These are phyloP conservation scores for Erodium moschatum DNA, from an alignment of 441 rosid species.

Conservation along the genomic window DNA sequence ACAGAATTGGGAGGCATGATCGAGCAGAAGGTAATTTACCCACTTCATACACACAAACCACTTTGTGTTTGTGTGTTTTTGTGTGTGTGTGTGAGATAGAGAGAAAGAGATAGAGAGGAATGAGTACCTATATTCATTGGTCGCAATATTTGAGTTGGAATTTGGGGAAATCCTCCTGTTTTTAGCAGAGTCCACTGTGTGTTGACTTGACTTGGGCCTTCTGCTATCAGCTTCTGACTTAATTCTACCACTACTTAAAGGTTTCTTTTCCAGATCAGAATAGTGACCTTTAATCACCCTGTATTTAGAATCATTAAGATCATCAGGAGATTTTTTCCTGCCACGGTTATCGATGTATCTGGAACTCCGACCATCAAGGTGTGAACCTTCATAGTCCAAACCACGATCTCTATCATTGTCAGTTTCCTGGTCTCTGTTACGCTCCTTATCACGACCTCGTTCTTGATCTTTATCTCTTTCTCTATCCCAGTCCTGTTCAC, in stretches of 20 bases:
- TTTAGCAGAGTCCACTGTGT: conserved; percentile 32
- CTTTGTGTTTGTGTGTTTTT: too few relatives aligned
- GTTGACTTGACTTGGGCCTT: conserved; percentile 50
- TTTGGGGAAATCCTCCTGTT: conserved; percentile 47
- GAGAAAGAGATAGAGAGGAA: neutral
- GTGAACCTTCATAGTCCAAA: conserved; percentile 33
- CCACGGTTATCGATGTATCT: conserved; percentile 59
- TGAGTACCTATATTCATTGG: conserved; percentile 63
- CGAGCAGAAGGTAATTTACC: too few relatives aligned
- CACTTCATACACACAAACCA: too few relatives aligned
- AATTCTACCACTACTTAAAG: conserved; percentile 37
- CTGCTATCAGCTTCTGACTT: conserved; percentile 57
- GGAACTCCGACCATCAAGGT: conserved; percentile 46
- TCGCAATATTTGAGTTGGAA: conserved; percentile 46
- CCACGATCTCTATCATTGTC: conserved; percentile 35
- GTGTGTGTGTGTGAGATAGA: too few relatives aligned
- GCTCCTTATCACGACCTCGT: conserved; percentile 30
- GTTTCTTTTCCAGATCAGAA: conserved; percentile 42
- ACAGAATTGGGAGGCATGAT: too few relatives aligned
- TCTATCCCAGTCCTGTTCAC: conserved; percentile 32
- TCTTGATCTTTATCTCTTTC: conserved; percentile 10
- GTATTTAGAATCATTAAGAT: conserved; percentile 40
- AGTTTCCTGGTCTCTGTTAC: conserved; percentile 31
- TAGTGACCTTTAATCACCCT: conserved; percentile 33
- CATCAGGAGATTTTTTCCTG: conserved; percentile 66